Evolutionary conservation across 2,329 filamentous ascomycete genomes (phyloP).

Genomic region (Trichoderma breve): DNA sequence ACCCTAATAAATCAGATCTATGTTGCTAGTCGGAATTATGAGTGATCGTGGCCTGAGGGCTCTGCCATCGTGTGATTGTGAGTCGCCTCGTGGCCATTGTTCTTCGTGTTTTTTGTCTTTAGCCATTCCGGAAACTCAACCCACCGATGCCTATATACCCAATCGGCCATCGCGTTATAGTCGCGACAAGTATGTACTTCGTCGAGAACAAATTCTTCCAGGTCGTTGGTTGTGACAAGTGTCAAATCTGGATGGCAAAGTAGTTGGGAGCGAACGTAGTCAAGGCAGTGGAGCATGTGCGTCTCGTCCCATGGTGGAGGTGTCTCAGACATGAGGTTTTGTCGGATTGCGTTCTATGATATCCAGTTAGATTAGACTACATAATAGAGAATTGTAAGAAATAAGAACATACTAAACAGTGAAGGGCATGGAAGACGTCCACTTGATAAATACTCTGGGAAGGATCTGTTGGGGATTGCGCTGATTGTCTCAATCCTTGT

Average conservation of each 20-base stretch:
- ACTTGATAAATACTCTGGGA: slow-evolving; percentile 22
- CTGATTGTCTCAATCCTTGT: slow-evolving; percentile 19
- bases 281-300: slow-evolving; percentile 23
- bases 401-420: slow-evolving; percentile 18
- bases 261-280: slow-evolving; percentile 22
- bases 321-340: slow-evolving; percentile 18
- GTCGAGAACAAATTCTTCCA: slow-evolving; percentile 22
- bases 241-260: slow-evolving; percentile 22
- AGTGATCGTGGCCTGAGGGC: background rate
- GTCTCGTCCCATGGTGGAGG: slow-evolving; percentile 20
- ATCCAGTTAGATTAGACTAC: background rate
- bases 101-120: background rate
- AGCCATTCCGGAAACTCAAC: slow-evolving; percentile 20
- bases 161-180: slow-evolving; percentile 18
- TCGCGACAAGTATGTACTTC: slow-evolving; percentile 21
- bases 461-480: slow-evolving; percentile 20
- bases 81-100: background rate
- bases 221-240: slow-evolving; percentile 18
- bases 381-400: too few species aligned
- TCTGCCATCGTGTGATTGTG: background rate
- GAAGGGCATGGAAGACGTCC: slow-evolving; percentile 22
- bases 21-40: background rate
- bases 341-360: slow-evolving; percentile 19
- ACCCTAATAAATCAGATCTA: background rate
- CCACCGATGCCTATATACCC: slow-evolving; percentile 24